Evolutionary conservation across 495 filamentous ascomycete genomes (phyloP).

Genomic region (Aspergillus ellipticus): DNA sequence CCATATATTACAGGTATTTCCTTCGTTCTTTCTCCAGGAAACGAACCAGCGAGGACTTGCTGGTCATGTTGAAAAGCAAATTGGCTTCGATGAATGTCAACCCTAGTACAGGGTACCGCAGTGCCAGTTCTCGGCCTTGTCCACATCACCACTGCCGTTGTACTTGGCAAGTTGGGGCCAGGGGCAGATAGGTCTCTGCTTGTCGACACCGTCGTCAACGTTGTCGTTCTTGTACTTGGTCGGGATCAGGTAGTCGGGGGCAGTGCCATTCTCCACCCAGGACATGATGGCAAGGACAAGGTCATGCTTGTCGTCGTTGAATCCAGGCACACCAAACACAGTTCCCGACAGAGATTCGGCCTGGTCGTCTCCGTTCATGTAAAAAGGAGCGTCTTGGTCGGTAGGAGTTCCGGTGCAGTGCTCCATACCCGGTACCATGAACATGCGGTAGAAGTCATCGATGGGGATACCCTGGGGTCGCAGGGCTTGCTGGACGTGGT

Average conservation of each 20-base stretch:
- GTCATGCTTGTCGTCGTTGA: slow-evolving; percentile 41
- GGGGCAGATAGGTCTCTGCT: slow-evolving; percentile 43
- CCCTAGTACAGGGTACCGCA: not conserved
- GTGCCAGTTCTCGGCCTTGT: slow-evolving; percentile 2
- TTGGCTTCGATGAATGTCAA: too few species aligned
- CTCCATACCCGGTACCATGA: slow-evolving; percentile 45
- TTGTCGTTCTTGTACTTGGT: slow-evolving; percentile 39
- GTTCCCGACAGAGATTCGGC: slow-evolving; percentile 1
- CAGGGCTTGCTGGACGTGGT: slow-evolving; percentile 9
- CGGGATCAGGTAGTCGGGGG: slow-evolving; percentile 39
- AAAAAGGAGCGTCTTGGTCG: slow-evolving; percentile 29
- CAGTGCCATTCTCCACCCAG: slow-evolving; percentile 48
- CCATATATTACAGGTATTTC: too few species aligned
- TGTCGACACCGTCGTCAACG: slow-evolving; percentile 31
- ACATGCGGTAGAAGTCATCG: slow-evolving; percentile 31
- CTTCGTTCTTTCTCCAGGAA: too few species aligned
- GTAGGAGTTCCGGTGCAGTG: slow-evolving; percentile 15
- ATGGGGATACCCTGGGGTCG: slow-evolving; percentile 15
- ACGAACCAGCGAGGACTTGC: too few species aligned
- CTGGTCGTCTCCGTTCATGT: slow-evolving; percentile 26
- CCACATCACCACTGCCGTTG: not conserved
- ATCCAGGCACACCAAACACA: slow-evolving; percentile 36
- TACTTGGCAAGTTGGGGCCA: slow-evolving; percentile 30
- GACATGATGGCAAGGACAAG: slow-evolving; percentile 45
- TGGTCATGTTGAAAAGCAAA: too few species aligned